Evolutionary conservation across 139 green algal genomes (phyloP), one percentile per base, ranked within the genome.

Genomic region (Haematococcus sp.): DNA sequence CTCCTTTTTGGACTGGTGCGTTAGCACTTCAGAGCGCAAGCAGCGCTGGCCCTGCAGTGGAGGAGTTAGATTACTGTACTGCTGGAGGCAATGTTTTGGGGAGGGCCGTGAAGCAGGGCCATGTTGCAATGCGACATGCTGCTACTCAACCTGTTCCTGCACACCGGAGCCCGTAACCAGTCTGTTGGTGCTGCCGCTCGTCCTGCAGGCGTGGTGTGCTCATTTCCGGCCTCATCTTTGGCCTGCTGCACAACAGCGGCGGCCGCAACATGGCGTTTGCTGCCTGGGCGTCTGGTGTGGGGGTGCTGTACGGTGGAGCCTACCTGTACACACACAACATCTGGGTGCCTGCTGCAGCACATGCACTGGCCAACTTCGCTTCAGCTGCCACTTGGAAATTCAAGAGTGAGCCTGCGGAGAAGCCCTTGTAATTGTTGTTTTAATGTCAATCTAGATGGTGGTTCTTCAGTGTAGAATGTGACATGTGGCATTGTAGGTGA

Each of bases 211-310:
- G 89, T 7, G 91, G 91, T 22, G 89, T 84, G 49, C n/a, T 89
- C 0, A 44, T 94, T 1, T 78, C 90, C 5, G 91, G 84, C 5
- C 73, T 69, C 0, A 70, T 88, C 2, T 96, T 96, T 82, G 91
- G 91, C 1, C 68, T 78, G 59, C 77, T 96, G 71, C 91, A 96
- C 75, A 86, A 88, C 63, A 88, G 61, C 69, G 91, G 91, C 19
- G 91, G 91, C 16, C 76, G 91, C 34, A 96, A 93, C 68, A 67
- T 68, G 7, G 82, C 84, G 0, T 96, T 96, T 83, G 89, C 89
- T 33, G 78, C 71, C 1, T 96, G 91, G 91, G 91, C 91, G 7
- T 67, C 59, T 0, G 75, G 65, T 1, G 90, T 96, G 3, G 91
- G 91, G 0, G 70, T 35, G 22, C 30, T 90, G 31, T 96, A 96